phyloP scores from a whole-genome alignment of 345 rosid genomes.

The Murraya koenigii region DNA sequence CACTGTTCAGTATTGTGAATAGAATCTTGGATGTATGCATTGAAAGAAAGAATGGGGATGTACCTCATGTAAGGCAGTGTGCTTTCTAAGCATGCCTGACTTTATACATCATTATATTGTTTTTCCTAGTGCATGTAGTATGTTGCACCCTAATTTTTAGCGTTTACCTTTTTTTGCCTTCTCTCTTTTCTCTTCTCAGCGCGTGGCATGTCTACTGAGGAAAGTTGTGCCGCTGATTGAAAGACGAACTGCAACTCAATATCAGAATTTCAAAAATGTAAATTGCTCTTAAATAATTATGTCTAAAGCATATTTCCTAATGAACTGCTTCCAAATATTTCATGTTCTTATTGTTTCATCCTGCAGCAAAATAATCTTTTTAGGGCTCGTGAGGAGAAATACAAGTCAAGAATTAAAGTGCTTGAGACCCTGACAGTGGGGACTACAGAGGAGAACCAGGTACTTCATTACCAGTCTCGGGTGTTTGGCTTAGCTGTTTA shows the following conservation, averaged over 20 bases:
- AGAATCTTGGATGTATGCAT: slow-evolving; percentile 67
- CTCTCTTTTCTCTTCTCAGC: slow-evolving; percentile 28
- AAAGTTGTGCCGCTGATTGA: slow-evolving; percentile 66
- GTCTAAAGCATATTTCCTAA: slow-evolving; percentile 13
- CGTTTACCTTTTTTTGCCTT: background rate
- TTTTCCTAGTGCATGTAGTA: background rate
- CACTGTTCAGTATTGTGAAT: slow-evolving; percentile 59
- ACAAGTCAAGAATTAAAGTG: slow-evolving; percentile 62
- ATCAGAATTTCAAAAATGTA: slow-evolving; percentile 74
- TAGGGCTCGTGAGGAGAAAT: slow-evolving; percentile 69
- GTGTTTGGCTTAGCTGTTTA: slow-evolving; percentile 17
- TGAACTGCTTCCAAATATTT: slow-evolving; percentile 16
- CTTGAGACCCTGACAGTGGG: slow-evolving; percentile 82
- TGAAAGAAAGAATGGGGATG: slow-evolving; percentile 62
- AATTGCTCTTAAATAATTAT: slow-evolving; percentile 14
- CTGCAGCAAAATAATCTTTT: slow-evolving; percentile 75
- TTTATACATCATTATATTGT: slow-evolving; percentile 5
- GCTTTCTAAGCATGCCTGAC: slow-evolving; percentile 10
- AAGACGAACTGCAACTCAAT: slow-evolving; percentile 67
- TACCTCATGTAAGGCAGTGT: slow-evolving; percentile 62
- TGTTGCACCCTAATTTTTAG: slow-evolving; percentile 11
- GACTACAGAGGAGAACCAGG: slow-evolving; percentile 74
- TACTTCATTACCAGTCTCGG: slow-evolving; percentile 21
- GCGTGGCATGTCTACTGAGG: slow-evolving; percentile 56
- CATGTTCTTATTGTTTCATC: slow-evolving; percentile 21